A percentile compares a stretch with the other conserved stretches of the same genome.
phyloP scores from a whole-genome alignment of 139 green algal species.

The Micractinium conductrix region DNA sequence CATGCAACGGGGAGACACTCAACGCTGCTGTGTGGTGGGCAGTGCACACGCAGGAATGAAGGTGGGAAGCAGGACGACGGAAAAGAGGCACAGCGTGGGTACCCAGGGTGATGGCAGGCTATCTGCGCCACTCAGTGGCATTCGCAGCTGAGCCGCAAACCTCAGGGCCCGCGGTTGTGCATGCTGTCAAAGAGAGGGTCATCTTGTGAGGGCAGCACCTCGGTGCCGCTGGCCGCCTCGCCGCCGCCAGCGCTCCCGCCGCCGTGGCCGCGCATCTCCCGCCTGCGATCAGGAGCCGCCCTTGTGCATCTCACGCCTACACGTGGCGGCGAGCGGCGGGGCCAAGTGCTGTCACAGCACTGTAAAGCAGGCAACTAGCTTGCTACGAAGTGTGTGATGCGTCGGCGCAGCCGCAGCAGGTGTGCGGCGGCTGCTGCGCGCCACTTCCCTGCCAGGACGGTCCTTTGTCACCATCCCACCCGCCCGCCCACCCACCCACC shows the following conservation, averaged over 20 bases:
- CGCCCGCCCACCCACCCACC: not conserved
- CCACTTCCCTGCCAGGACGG: no score
- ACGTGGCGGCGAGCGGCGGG: not conserved
- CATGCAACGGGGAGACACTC: not conserved
- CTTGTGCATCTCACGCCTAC: constrained; percentile 20
- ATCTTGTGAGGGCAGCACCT: no score
- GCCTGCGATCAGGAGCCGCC: constrained; percentile 9
- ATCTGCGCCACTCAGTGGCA: no score
- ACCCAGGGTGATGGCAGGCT: no score
- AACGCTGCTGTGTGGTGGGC: not conserved
- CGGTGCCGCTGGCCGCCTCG: not conserved
- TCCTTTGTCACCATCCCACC: not conserved
- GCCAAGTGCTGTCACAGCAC: no score
- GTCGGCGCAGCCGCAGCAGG: no score
- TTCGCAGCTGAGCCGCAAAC: no score
- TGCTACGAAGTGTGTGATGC: not conserved
- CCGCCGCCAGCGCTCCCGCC: not conserved
- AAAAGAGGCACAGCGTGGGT: no score
- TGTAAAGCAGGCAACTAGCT: no score
- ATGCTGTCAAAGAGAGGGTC: constrained; percentile 1
- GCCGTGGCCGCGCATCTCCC: not conserved
- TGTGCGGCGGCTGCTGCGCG: no score
- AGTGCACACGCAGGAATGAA: not conserved
- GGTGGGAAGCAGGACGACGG: no score
- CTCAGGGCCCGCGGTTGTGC: constrained; percentile 32